phyloP scores from a whole-genome alignment of 73 alveolate genomes.

The Tetrahymena thermophila region DNA sequence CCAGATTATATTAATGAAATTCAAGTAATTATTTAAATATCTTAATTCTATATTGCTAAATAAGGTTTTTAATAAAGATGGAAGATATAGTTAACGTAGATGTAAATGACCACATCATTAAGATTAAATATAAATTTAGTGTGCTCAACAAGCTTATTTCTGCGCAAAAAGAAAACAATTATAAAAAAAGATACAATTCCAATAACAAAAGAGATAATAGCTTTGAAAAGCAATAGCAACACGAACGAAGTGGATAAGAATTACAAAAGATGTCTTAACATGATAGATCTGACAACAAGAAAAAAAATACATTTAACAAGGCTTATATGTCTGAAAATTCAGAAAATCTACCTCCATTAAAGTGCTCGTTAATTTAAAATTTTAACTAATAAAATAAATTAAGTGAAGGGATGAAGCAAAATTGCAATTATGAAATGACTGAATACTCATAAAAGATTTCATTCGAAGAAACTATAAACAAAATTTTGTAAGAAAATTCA shows the following conservation, averaged over 20 bases:
- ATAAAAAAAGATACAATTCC: background rate
- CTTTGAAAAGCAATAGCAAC: background rate
- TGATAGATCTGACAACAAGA: background rate
- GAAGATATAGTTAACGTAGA: background rate
- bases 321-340: background rate
- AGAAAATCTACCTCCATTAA: background rate
- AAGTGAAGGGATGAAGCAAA: background rate
- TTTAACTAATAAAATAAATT: background rate
- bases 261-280: background rate
- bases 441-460: background rate
- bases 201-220: background rate
- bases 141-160: background rate
- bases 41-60: background rate
- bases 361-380: background rate
- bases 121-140: background rate
- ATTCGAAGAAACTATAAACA: background rate
- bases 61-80: background rate
- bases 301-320: background rate
- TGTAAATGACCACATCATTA: background rate
- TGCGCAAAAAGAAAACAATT: background rate
- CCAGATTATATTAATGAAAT: background rate
- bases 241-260: background rate
- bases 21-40: background rate
- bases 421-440: background rate
- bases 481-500: background rate